Percentiles rank a stretch among this genome's conserved stretches.
phyloP scores from a whole-genome alignment of 139 green algal genomes.

The Chlorella sp. region DNA sequence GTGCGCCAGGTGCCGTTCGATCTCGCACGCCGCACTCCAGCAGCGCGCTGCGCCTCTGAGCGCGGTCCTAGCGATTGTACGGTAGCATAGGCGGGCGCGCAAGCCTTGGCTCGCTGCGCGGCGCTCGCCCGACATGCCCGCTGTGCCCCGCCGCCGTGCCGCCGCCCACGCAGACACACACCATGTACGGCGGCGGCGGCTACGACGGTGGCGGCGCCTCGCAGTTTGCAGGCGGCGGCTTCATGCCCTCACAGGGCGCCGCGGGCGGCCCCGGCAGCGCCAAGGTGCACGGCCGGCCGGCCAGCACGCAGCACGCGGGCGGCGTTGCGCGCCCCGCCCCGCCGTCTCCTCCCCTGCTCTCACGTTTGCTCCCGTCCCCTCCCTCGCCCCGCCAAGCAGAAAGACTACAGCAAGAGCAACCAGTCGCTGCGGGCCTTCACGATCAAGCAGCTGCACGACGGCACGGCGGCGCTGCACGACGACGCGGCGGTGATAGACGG shows the following conservation, averaged over 20 bases:
- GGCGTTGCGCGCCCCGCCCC: neutral
- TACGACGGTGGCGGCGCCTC: slow-evolving; percentile 26
- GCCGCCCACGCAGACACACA: too few species aligned
- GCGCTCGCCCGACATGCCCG: too few species aligned
- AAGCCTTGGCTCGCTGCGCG: too few species aligned
- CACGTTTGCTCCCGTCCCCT: neutral
- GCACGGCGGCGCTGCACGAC: neutral
- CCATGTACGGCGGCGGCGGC: slow-evolving; percentile 19
- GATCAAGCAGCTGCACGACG: slow-evolving; percentile 68
- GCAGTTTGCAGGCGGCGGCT: slow-evolving; percentile 71
- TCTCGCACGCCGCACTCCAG: too few species aligned
- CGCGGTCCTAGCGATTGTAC: too few species aligned
- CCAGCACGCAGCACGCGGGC: neutral
- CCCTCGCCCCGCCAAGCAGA: slow-evolving; percentile 7
- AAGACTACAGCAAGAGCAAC: slow-evolving; percentile 27
- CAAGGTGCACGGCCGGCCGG: slow-evolving; percentile 10
- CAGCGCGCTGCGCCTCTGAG: too few species aligned
- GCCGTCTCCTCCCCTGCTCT: neutral
- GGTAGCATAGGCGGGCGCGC: too few species aligned
- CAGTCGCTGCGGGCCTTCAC: slow-evolving; percentile 65
- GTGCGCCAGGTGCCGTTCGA: too few species aligned
- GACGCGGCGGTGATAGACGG: slow-evolving; percentile 33
- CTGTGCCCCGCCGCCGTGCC: too few species aligned
- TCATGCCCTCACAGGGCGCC: slow-evolving; percentile 51
- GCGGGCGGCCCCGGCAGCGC: slow-evolving; percentile 7